These are phyloP conservation scores for Astraeus odoratus DNA, from an alignment of 768 basidiomycete species.

Conservation along the genomic window DNA sequence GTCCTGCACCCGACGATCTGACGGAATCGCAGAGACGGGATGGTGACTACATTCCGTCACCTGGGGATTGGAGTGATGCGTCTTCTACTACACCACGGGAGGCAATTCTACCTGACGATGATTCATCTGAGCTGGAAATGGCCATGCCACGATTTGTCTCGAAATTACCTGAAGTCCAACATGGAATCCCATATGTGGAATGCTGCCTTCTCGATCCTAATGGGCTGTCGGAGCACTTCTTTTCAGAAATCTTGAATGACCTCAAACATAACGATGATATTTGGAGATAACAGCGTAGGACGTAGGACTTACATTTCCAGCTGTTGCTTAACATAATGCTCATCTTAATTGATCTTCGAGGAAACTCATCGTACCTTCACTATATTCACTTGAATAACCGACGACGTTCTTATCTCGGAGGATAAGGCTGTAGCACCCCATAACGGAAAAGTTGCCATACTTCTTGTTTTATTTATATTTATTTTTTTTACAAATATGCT, in stretches of 20 bases:
- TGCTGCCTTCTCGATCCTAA: neutral
- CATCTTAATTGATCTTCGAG: too few relatives aligned
- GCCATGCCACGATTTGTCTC: neutral
- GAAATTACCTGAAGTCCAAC: neutral
- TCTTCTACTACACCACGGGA: neutral
- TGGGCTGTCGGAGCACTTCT: neutral
- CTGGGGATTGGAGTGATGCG: neutral
- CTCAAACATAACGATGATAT: neutral
- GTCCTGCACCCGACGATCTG: neutral
- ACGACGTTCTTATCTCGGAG: too few relatives aligned
- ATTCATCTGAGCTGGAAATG: neutral
- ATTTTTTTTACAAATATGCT: too few relatives aligned
- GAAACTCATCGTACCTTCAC: too few relatives aligned
- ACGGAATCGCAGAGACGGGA: neutral
- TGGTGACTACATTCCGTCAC: neutral
- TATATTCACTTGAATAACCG: too few relatives aligned
- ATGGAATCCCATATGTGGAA: neutral
- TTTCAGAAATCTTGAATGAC: neutral
- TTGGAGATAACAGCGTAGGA: constrained; percentile 1
- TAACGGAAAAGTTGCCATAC: too few relatives aligned
- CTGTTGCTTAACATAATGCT: too few relatives aligned
- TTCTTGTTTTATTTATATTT: too few relatives aligned
- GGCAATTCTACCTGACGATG: neutral
- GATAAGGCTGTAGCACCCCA: too few relatives aligned
- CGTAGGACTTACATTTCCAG: too few relatives aligned